Evolutionary conservation across 768 basidiomycete genomes (phyloP), one percentile per base, ranked within the genome.

Genomic region (Termitomyces sp.): DNA sequence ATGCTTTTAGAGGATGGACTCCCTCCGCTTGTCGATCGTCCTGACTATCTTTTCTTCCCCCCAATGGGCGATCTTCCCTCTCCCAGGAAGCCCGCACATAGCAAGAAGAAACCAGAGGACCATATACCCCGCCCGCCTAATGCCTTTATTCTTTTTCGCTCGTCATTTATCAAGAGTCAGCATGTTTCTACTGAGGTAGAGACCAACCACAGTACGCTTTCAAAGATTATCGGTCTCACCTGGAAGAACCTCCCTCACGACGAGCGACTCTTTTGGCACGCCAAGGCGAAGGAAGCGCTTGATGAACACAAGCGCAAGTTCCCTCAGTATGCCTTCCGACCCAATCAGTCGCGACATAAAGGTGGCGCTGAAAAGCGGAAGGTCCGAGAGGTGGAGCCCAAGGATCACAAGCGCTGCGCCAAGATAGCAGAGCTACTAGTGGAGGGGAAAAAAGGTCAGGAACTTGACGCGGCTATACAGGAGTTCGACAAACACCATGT

Each of bases 121-220:
- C 87, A 91, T 67, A 88, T 92, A 60, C 89, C 89, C 17, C 87
- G 89, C 42, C 89, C 89, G 1, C 88, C 89, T 2, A 91, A 92
- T 64, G 90, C 89, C 25, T 92, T 92, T 73, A 92, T 91, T 66
- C 80, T 92, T 64, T 92, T 91, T 77, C 85, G 89, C 59, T 88
- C 88, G 0, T 85, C 86, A 0, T 91, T 91, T 71, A 88, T 91
- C 69, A 88, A 88, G 72, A 79, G 76, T 62, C 85, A 88, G 63
- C 86, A 87, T 62, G 88, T 91, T 61, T 84, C 88, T 9, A 81
- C 85, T 8, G 83, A 80, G 51, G 84, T 91, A 58, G 89, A 91
- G 75, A 88, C 87, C 30, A 90, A 88, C 67, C 89, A 90, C 72
- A 86, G 85, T 63, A 90, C 89, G 3, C 75, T 91, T 17, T 90